A percentile compares a stretch with the other conserved stretches of the same genome.
phyloP scores from a whole-genome alignment of 805 yeast genomes.

The Candida mattraensis region DNA sequence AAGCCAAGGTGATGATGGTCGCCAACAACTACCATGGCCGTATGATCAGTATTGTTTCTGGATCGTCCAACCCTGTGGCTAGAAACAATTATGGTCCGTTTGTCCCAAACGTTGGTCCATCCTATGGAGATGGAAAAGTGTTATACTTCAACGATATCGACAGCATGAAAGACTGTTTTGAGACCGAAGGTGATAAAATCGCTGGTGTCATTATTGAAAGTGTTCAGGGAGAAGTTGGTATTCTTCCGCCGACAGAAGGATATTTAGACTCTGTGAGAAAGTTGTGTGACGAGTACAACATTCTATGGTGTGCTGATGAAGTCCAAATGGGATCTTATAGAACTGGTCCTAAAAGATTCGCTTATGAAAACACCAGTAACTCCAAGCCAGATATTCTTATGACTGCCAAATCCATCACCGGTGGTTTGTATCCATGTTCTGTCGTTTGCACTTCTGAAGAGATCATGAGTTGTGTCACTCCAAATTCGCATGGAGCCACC shows the following conservation, averaged over 20 bases:
- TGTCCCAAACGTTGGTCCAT: conserved; percentile 31
- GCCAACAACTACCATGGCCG: conserved; percentile 40
- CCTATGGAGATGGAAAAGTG: conserved; percentile 31
- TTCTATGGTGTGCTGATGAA: conserved; percentile 38
- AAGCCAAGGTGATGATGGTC: conserved; percentile 35
- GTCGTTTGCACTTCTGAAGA: conserved; percentile 24
- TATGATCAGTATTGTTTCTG: conserved; percentile 40
- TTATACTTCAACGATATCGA: conserved; percentile 29
- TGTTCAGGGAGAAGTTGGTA: conserved; percentile 42
- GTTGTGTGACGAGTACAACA: conserved; percentile 32
- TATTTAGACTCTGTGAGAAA: conserved; percentile 33
- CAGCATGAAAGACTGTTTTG: conserved; percentile 29
- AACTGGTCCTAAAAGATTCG: conserved; percentile 36
- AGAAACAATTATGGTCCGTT: conserved; percentile 36
- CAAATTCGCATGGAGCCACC: conserved; percentile 32
- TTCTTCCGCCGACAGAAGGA: conserved; percentile 35
- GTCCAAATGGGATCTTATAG: conserved; percentile 39
- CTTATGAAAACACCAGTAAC: conserved; percentile 33
- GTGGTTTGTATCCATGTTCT: conserved; percentile 30
- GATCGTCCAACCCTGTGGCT: conserved; percentile 33
- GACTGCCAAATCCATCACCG: conserved; percentile 32
- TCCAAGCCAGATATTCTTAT: conserved; percentile 29
- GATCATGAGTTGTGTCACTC: conserved; percentile 27
- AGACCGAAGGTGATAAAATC: conserved; percentile 31
- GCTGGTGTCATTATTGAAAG: conserved; percentile 39